Conservation (phyloP, 805 yeast species). For the Candida michaelii region DNA sequence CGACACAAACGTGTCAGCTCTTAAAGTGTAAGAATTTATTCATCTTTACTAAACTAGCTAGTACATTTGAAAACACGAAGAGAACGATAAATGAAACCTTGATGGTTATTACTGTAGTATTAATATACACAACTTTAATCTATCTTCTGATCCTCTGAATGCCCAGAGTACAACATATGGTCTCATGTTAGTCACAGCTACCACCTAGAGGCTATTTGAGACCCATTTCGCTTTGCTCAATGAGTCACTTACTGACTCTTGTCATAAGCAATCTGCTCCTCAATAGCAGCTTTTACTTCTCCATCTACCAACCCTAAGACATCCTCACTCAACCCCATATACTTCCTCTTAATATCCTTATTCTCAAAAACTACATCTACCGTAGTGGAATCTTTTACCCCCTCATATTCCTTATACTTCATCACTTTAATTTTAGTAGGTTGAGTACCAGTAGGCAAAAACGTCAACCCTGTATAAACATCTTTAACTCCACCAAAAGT, state of each 20-base stretch:
- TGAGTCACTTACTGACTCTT: slow-evolving; percentile 5
- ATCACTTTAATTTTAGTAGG: slow-evolving; percentile 47
- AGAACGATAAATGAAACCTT: background rate
- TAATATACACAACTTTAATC: too few relatives aligned
- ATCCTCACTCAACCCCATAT: slow-evolving; percentile 63
- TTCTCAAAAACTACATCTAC: slow-evolving; percentile 46
- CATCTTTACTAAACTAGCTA: too few relatives aligned
- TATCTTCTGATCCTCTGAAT: too few relatives aligned
- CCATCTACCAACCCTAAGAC: slow-evolving; percentile 55
- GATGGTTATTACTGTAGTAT: background rate
- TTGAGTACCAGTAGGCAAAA: slow-evolving; percentile 75
- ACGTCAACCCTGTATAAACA: slow-evolving; percentile 78
- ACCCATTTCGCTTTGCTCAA: too few relatives aligned
- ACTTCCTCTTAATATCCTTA: slow-evolving; percentile 47
- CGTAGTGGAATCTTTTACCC: slow-evolving; percentile 29
- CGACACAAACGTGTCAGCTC: too few relatives aligned
- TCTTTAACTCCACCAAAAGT: slow-evolving; percentile 68
- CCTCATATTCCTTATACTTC: slow-evolving; percentile 25
- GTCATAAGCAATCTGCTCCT: slow-evolving; percentile 59
- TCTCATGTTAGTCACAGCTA: too few relatives aligned
- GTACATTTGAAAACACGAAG: too few relatives aligned
- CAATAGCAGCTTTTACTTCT: slow-evolving; percentile 58
- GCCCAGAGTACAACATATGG: too few relatives aligned
- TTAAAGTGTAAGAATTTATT: too few relatives aligned
- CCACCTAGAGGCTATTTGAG: too few relatives aligned